phyloP scores from a whole-genome alignment of 257 asterid genomes.

The Verbascum thapsus region DNA sequence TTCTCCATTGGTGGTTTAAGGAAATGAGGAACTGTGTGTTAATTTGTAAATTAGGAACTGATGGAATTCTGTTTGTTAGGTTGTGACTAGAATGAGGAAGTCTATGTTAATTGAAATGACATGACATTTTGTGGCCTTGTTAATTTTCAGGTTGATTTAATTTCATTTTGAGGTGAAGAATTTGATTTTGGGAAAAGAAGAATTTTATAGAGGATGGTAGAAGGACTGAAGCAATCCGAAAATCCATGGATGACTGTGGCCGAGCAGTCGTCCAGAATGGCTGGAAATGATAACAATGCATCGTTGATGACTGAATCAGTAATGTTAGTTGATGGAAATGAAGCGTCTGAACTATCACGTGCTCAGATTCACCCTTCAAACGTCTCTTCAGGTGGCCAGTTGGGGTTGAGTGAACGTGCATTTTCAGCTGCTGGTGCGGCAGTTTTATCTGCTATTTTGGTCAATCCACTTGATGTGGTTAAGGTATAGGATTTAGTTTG shows the following conservation, averaged over 20 bases:
- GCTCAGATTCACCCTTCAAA: slow-evolving; percentile 23
- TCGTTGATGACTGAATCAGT: slow-evolving; percentile 58
- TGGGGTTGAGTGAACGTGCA: slow-evolving; percentile 65
- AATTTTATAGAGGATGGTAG: slow-evolving; percentile 47
- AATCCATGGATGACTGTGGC: slow-evolving; percentile 54
- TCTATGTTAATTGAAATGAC: slow-evolving; percentile 15
- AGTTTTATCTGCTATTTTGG: slow-evolving; percentile 78
- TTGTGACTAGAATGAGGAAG: not conserved
- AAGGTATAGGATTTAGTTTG: slow-evolving; percentile 51
- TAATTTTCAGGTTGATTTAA: slow-evolving; percentile 39
- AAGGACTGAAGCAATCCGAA: slow-evolving; percentile 44
- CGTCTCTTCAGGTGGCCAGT: slow-evolving; percentile 34
- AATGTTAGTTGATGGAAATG: slow-evolving; percentile 40
- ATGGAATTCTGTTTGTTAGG: no score
- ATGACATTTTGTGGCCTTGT: slow-evolving; percentile 9
- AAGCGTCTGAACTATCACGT: slow-evolving; percentile 38
- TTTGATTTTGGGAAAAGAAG: not conserved
- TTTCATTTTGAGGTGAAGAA: slow-evolving; percentile 21
- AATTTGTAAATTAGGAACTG: no score
- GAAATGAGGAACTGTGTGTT: no score
- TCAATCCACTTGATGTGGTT: slow-evolving; percentile 88
- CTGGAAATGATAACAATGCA: slow-evolving; percentile 35
- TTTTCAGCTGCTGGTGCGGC: slow-evolving; percentile 96
- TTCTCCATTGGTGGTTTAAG: no score
- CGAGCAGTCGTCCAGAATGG: slow-evolving; percentile 43